Evolutionary conservation across 1,284 basidiomycete genomes (phyloP).

Genomic region (Leccinum pachyderme): DNA sequence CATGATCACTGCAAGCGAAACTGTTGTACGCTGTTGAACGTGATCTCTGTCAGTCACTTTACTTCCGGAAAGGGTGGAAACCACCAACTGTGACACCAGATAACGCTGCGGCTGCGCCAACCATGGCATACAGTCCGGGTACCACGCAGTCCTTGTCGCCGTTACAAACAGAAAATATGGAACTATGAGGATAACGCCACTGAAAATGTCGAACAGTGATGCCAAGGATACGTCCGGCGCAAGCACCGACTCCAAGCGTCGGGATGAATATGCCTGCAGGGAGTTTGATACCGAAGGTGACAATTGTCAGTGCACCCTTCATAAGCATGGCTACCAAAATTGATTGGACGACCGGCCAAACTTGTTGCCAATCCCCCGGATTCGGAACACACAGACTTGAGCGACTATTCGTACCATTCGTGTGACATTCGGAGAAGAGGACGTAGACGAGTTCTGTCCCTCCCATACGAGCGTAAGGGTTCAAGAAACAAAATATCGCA

Average conservation of each 20-base stretch:
- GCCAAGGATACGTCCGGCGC: constrained; percentile 88
- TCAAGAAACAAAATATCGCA: constrained; percentile 79
- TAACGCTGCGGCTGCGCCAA: constrained; percentile 85
- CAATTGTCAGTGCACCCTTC: constrained; percentile 80
- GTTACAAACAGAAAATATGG: constrained; percentile 66
- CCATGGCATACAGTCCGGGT: constrained; percentile 90
- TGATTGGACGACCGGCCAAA: constrained; percentile 64
- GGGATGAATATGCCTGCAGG: constrained; percentile 98
- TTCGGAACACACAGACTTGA: constrained; percentile 72
- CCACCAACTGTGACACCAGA: constrained; percentile 80
- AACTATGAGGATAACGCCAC: constrained; percentile 58
- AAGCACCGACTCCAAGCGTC: constrained; percentile 95
- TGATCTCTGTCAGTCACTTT: constrained; percentile 11
- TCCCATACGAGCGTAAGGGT: constrained; percentile 90
- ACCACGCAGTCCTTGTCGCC: constrained; percentile 70
- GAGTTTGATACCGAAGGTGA: constrained; percentile 93
- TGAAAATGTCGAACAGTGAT: constrained; percentile 81
- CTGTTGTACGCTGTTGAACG: constrained; percentile 67
- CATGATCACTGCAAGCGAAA: constrained; percentile 97
- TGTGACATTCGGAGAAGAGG: constrained; percentile 84
- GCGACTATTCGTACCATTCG: constrained; percentile 52
- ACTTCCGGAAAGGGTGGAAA: neutral
- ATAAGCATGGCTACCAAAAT: constrained; percentile 77
- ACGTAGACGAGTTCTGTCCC: constrained; percentile 93
- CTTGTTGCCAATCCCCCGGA: constrained; percentile 54